Conservation (phyloP, 768 basidiomycete genomes). For the Mycena olivaceomarginata region DNA sequence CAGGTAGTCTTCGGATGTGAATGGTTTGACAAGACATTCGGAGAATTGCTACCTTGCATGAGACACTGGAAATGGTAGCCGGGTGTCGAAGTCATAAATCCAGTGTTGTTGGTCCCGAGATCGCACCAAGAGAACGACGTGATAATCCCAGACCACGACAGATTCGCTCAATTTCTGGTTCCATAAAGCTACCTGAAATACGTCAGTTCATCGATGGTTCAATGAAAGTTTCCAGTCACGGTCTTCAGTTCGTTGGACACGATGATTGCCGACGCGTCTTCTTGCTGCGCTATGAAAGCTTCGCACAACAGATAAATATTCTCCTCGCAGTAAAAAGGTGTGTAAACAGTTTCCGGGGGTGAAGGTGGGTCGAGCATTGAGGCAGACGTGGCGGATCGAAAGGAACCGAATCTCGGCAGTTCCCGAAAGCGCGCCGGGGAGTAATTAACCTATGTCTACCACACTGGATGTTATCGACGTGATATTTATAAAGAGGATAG, state of each 20-base stretch:
- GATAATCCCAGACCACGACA: constrained; percentile 85
- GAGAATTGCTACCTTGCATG: constrained; percentile 61
- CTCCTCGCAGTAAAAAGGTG: constrained; percentile 83
- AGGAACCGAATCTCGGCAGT: neutral
- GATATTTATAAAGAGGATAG: constrained; percentile 58
- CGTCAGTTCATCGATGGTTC: neutral
- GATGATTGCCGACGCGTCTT: constrained; percentile 72
- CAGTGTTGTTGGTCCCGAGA: constrained; percentile 60
- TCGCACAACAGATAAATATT: constrained; percentile 79
- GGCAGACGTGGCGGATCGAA: neutral
- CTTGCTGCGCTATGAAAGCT: constrained; percentile 58
- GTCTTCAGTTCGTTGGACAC: constrained; percentile 78
- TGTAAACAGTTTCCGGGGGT: constrained; percentile 69
- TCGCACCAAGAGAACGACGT: constrained; percentile 77
- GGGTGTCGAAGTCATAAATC: constrained; percentile 85
- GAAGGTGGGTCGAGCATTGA: constrained; percentile 49
- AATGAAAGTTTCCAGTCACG: constrained; percentile 54
- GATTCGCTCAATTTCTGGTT: constrained; percentile 68
- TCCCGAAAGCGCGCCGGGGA: neutral
- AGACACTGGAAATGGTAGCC: constrained; percentile 70
- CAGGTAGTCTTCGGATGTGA: constrained; percentile 61
- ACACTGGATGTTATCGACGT: neutral
- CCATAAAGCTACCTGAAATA: constrained; percentile 77
- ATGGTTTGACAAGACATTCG: constrained; percentile 24
- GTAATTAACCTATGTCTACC: neutral